Evolutionary conservation across 208 protist species (phyloP), one percentile per base, ranked within the genome.

Genomic region (Wallacemonas sp.): DNA sequence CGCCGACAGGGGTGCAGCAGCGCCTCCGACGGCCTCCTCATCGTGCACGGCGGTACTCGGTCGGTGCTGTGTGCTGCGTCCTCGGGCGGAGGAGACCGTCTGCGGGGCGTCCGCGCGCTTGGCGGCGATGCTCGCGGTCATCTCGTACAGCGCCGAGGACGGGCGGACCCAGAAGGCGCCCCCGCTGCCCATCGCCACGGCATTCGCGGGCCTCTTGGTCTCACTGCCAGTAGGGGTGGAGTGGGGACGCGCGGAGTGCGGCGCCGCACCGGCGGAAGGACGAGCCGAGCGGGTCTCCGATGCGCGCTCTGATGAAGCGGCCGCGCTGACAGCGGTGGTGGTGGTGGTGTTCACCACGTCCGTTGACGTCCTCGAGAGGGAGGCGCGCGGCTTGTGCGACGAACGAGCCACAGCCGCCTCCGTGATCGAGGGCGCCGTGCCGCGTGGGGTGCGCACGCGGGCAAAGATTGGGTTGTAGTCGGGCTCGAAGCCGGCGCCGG

Each of bases 81-180:
- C n/a, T n/a, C n/a, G n/a, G n/a, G n/a, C n/a, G 36, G 42, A 48
- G 42, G 42, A 23, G n/a, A 23, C 25, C 3, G 57, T 20, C 3
- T 8, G 57, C 14, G 63, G 48, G 41, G 67, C 31, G 39, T 76
- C 69, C 25, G 68, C 76, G 49, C 79, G 79, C 61, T 88, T 88
- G 5, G 82, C 82, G 7, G 75, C 77, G 46, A 84, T 88, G 71
- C 82, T 88, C 14, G 74, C 77, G 20, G 82, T 88, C 82, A 81
- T 82, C 57, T 79, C 82, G 61, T 83, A 88, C 57, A 81, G 67
- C 23, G 82, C 78, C n/a, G 72, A 80, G 26, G 68, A 63, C 14
- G 82, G 82, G 11, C 82, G 74, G 11, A 88, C 29, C 82, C 82
- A 88, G 65, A 88, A 88, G 23, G 76, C 72, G 0, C 33, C 73